Evolutionary conservation across 1,284 basidiomycete species (phyloP).

Genomic region (Taiwanofungus camphoratus): DNA sequence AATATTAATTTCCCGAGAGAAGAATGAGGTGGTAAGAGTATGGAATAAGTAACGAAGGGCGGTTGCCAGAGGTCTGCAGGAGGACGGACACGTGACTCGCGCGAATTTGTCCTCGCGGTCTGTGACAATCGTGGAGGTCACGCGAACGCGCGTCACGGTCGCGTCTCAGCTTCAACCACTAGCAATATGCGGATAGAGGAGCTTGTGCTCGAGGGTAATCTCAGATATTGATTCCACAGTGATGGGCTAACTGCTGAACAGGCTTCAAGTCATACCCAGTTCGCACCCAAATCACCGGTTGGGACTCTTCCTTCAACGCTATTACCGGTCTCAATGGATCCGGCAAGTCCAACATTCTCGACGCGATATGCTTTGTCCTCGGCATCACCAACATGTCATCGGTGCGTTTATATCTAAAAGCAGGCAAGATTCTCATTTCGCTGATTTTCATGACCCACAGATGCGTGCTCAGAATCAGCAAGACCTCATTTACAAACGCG

Average conservation of each 20-base stretch:
- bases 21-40: not conserved
- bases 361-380: conserved; percentile 96
- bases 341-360: conserved; percentile 96
- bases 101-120: too few relatives aligned
- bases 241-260: conserved; percentile 22
- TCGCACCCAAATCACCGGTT: conserved; percentile 90
- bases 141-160: not conserved
- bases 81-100: not conserved
- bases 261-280: conserved; percentile 98
- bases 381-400: conserved; percentile 92
- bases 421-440: not conserved
- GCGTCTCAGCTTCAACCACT: conserved; percentile 3
- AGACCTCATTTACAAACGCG: conserved; percentile 97
- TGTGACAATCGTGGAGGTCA: too few relatives aligned
- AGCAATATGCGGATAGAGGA: conserved; percentile 24
- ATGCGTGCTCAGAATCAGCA: conserved; percentile 95
- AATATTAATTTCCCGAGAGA: not conserved
- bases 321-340: conserved; percentile 95
- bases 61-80: not conserved
- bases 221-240: not conserved
- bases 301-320: conserved; percentile 96
- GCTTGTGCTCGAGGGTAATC: conserved; percentile 9
- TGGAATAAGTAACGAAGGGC: not conserved
- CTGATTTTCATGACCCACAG: conserved; percentile 33
- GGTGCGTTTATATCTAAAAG: conserved; percentile 32